Evolutionary conservation across 768 basidiomycete species (phyloP).

Genomic region (Mycena belliarum): DNA sequence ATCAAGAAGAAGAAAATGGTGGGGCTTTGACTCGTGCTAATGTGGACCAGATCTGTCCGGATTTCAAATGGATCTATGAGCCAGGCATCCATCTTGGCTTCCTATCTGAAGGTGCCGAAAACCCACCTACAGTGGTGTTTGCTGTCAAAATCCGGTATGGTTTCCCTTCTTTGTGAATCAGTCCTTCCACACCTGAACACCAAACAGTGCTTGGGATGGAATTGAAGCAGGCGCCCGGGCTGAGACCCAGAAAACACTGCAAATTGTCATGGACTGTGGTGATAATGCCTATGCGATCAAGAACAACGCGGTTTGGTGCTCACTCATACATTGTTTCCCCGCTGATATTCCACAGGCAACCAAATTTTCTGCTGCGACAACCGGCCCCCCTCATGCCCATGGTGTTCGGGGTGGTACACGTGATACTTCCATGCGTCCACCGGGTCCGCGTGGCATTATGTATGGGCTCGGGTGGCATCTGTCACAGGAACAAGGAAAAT

Average conservation of each 20-base stretch:
- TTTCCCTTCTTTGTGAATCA: background rate
- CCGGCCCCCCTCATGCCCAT: background rate
- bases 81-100: conserved; percentile 5
- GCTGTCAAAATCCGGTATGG: background rate
- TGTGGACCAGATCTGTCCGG: background rate
- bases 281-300: background rate
- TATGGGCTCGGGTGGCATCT: conserved; percentile 9
- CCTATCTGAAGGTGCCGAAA: background rate
- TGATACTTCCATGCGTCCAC: background rate
- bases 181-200: too few species aligned
- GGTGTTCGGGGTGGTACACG: background rate
- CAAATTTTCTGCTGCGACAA: background rate
- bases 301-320: background rate
- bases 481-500: background rate
- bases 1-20: background rate
- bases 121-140: background rate
- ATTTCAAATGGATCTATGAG: background rate
- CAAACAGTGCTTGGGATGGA: too few species aligned
- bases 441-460: background rate
- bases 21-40: background rate
- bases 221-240: background rate
- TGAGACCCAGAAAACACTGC: background rate
- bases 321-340: background rate
- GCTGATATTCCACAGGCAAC: background rate
- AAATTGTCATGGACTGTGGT: conserved; percentile 5